Percentiles rank a stretch among this genome's conserved stretches.
phyloP scores from a whole-genome alignment of 2,329 filamentous ascomycete species.

The Cladophialophora chaetospira region DNA sequence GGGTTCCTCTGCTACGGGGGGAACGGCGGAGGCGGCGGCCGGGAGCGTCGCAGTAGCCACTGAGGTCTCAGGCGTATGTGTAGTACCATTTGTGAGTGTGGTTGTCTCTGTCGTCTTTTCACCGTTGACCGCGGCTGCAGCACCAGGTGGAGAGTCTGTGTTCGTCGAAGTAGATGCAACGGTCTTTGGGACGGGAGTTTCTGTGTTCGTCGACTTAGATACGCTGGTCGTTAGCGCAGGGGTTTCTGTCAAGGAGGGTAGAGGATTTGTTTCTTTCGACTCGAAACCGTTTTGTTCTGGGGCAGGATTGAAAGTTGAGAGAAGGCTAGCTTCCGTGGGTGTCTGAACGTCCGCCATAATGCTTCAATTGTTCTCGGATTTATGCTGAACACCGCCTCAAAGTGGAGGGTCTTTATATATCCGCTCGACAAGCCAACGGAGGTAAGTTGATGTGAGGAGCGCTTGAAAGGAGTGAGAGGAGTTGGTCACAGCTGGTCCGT shows the following conservation, averaged over 20 bases:
- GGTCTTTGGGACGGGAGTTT: constrained; percentile 1
- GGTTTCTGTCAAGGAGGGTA: background rate
- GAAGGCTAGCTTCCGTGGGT: constrained; percentile 23
- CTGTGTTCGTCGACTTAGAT: constrained; percentile 6
- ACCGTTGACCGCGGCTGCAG: constrained; percentile 9
- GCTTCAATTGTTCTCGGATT: too few relatives aligned
- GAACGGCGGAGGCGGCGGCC: background rate
- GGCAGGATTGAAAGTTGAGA: constrained; percentile 17
- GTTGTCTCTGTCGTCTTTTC: background rate
- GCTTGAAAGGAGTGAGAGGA: too few relatives aligned
- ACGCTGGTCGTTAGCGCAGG: constrained; percentile 3
- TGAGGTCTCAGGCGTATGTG: background rate
- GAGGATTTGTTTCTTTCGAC: constrained; percentile 17
- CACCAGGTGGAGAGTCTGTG: background rate
- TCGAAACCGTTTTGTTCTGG: background rate
- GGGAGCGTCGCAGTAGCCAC: constrained; percentile 6
- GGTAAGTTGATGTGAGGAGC: too few relatives aligned
- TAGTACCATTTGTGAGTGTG: constrained; percentile 8
- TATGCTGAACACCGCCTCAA: too few relatives aligned
- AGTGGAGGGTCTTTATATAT: too few relatives aligned
- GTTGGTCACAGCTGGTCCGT: too few relatives aligned
- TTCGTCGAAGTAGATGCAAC: constrained; percentile 8
- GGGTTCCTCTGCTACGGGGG: background rate
- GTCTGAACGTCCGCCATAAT: constrained; percentile 29
- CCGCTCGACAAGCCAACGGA: too few relatives aligned